Percentiles rank a stretch among this genome's conserved stretches.
These are phyloP conservation scores for Vitis rotundifolia DNA, from an alignment of 164 flowering plant species.

Conservation along the genomic window DNA sequence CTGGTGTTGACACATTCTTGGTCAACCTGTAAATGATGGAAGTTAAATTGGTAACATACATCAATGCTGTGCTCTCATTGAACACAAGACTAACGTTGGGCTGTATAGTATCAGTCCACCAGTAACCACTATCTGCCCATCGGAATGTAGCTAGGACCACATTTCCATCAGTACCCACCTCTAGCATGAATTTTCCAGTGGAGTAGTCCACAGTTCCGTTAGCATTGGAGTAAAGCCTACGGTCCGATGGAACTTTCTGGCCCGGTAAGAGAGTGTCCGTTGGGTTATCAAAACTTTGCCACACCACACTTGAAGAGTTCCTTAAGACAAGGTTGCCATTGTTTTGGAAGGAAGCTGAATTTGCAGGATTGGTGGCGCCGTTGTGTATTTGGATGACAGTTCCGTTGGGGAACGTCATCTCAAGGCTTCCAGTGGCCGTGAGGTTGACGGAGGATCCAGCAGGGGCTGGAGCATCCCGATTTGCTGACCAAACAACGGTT, in stretches of 20 bases:
- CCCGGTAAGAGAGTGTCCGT: constrained; percentile 22
- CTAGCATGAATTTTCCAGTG: constrained; percentile 16
- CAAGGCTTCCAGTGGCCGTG: constrained; percentile 14
- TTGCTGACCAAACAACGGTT: constrained; percentile 36
- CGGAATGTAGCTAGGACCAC: constrained; percentile 15
- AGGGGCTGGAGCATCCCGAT: constrained; percentile 24
- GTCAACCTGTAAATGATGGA: not conserved
- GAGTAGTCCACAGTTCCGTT: constrained; percentile 22
- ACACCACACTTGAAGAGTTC: constrained; percentile 1
- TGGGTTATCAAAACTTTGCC: constrained; percentile 24
- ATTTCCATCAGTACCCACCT: constrained; percentile 19
- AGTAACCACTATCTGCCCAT: constrained; percentile 18
- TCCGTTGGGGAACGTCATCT: constrained; percentile 14
- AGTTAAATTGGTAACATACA: not conserved
- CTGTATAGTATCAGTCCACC: constrained; percentile 1
- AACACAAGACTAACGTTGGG: constrained; percentile 13
- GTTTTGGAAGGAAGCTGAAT: constrained; percentile 11
- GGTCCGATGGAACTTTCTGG: constrained; percentile 11
- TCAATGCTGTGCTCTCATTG: constrained; percentile 10
- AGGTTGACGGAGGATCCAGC: constrained; percentile 15
- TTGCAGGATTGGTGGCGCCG: not conserved
- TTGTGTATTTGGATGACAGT: not conserved
- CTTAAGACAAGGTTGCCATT: constrained; percentile 20
- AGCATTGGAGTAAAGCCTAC: constrained; percentile 16
- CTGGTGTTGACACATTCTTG: constrained; percentile 3